Evolutionary conservation across 768 basidiomycete species (phyloP).

Genomic region (Collybia mongolica): DNA sequence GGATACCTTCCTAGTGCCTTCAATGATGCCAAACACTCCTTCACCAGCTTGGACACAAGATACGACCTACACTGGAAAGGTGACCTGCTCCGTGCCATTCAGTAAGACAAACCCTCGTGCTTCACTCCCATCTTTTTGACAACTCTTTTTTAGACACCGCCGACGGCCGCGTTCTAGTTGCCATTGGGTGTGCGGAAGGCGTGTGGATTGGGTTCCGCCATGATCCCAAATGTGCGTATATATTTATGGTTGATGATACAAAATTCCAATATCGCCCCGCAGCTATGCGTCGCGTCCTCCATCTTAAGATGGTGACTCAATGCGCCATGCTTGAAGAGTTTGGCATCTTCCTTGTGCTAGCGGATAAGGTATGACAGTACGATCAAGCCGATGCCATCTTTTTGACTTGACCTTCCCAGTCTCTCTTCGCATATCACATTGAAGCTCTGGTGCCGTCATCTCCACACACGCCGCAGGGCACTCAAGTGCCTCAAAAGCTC

Average conservation of each 20-base stretch:
- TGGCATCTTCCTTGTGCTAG: slow-evolving; percentile 92
- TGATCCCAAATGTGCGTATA: slow-evolving; percentile 72
- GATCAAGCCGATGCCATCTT: not conserved
- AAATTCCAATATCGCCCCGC: slow-evolving; percentile 3
- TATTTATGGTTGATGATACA: not conserved
- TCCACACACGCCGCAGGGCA: slow-evolving; percentile 54
- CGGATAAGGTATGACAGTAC: slow-evolving; percentile 66
- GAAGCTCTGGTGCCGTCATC: slow-evolving; percentile 94
- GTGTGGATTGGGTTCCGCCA: slow-evolving; percentile 97
- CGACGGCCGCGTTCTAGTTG: slow-evolving; percentile 84
- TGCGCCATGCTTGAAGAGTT: slow-evolving; percentile 96
- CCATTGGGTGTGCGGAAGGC: slow-evolving; percentile 93
- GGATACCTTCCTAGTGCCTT: slow-evolving; percentile 84
- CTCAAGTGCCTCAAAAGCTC: slow-evolving; percentile 85
- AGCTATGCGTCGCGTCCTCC: slow-evolving; percentile 93
- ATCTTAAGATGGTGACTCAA: slow-evolving; percentile 91
- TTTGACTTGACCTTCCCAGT: slow-evolving; percentile 36
- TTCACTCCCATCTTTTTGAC: not conserved
- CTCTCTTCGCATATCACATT: slow-evolving; percentile 91
- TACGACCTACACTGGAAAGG: slow-evolving; percentile 73
- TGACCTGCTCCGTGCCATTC: slow-evolving; percentile 95
- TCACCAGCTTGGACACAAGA: slow-evolving; percentile 74
- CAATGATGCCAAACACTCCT: slow-evolving; percentile 44
- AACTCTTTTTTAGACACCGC: slow-evolving; percentile 57
- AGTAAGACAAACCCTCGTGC: slow-evolving; percentile 47